phyloP scores from a whole-genome alignment of 2,329 filamentous ascomycete species.

The Beauveria pseudobassiana region DNA sequence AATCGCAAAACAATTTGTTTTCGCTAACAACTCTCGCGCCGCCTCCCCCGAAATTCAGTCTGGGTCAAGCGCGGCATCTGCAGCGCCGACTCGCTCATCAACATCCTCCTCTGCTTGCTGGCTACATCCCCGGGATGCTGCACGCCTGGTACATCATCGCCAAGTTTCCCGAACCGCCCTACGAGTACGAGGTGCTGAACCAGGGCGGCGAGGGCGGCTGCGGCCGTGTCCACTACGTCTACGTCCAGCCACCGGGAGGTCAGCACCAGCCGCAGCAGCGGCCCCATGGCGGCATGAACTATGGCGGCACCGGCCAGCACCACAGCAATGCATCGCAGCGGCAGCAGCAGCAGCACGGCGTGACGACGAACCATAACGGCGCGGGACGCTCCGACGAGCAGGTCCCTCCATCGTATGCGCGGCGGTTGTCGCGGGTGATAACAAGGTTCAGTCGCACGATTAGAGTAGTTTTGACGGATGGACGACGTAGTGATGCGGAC shows the following conservation, averaged over 20 bases:
- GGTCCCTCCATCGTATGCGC: slow-evolving; percentile 77
- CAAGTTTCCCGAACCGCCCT: slow-evolving; percentile 69
- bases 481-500: not conserved
- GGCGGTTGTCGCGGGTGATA: slow-evolving; percentile 80
- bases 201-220: slow-evolving; percentile 42
- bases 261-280: slow-evolving; percentile 31
- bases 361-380: slow-evolving; percentile 31
- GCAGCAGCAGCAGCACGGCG: slow-evolving; percentile 20
- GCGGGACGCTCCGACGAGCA: slow-evolving; percentile 20
- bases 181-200: slow-evolving; percentile 60
- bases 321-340: slow-evolving; percentile 16
- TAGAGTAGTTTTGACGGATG: slow-evolving; percentile 22
- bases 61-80: slow-evolving; percentile 97
- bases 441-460: slow-evolving; percentile 66
- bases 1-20: not conserved
- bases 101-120: slow-evolving; percentile 79
- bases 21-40: not conserved
- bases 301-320: slow-evolving; percentile 17
- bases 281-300: slow-evolving; percentile 40
- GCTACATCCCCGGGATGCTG: slow-evolving; percentile 77
- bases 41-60: slow-evolving; percentile 36
- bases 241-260: slow-evolving; percentile 48
- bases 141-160: slow-evolving; percentile 98
- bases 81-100: slow-evolving; percentile 86
- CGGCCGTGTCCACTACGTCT: slow-evolving; percentile 60